phyloP scores from a whole-genome alignment of 441 rosid genomes.

The Populus hybrid region DNA sequence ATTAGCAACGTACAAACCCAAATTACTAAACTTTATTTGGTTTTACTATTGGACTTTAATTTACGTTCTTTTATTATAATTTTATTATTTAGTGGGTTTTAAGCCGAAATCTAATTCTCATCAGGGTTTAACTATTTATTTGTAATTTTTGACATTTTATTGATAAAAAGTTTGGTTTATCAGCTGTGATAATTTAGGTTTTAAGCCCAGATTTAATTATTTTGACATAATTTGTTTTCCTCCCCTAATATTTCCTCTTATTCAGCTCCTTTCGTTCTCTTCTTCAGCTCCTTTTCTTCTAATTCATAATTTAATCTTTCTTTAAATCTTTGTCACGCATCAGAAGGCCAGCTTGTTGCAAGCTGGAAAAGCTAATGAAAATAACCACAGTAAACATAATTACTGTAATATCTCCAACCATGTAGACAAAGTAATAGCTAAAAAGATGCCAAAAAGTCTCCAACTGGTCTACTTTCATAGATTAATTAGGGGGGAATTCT shows the following conservation, averaged over 20 bases:
- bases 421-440: background rate
- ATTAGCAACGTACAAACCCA: too few species aligned
- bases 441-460: background rate
- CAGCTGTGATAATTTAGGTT: too few species aligned
- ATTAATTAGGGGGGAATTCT: background rate
- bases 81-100: background rate
- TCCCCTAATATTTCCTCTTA: background rate
- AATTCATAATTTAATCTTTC: background rate
- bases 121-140: background rate
- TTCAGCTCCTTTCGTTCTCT: background rate
- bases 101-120: background rate
- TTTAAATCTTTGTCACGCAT: background rate
- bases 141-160: background rate
- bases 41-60: too few species aligned
- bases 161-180: too few species aligned
- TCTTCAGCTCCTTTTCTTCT: background rate
- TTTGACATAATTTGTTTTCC: background rate
- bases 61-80: too few species aligned
- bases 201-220: too few species aligned
- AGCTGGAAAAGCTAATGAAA: background rate
- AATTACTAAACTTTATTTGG: too few species aligned
- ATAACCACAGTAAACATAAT: background rate
- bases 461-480: background rate
- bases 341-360: background rate
- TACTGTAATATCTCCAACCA: background rate